Conservation (phyloP, 495 filamentous ascomycete genomes). For the Daldinia vernicosa region DNA sequence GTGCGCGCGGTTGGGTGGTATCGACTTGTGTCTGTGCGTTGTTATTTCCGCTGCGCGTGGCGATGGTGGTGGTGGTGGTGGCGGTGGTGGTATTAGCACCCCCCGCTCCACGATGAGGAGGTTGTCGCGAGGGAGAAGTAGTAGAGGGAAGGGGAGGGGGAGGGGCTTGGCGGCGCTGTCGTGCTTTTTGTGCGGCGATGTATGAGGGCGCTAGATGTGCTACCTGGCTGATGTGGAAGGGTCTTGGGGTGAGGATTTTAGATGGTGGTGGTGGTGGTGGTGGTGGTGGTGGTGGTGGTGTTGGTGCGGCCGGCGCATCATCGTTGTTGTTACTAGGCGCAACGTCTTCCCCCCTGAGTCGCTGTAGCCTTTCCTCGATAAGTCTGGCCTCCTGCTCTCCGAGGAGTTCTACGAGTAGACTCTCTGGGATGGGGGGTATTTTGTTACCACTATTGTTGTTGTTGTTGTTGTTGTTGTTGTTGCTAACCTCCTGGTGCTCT, state of each 20-base stretch:
- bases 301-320: background rate
- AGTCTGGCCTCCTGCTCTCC: background rate
- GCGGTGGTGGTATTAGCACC: no score
- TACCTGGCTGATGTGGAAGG: constrained; percentile 24
- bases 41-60: background rate
- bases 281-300: background rate
- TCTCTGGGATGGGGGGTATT: background rate
- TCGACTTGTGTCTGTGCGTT: background rate
- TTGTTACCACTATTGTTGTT: background rate
- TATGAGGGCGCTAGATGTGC: constrained; percentile 18
- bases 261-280: background rate
- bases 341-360: background rate
- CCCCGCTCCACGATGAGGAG: background rate
- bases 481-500: background rate
- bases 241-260: background rate
- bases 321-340: background rate
- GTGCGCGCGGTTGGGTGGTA: background rate
- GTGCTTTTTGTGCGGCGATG: constrained; percentile 1
- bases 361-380: background rate
- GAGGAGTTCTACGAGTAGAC: background rate
- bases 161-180: no score
- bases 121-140: background rate
- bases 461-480: no score
- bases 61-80: no score
- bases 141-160: no score